phyloP scores from a whole-genome alignment of 768 basidiomycete genomes.

The Chalciporus chontae region DNA sequence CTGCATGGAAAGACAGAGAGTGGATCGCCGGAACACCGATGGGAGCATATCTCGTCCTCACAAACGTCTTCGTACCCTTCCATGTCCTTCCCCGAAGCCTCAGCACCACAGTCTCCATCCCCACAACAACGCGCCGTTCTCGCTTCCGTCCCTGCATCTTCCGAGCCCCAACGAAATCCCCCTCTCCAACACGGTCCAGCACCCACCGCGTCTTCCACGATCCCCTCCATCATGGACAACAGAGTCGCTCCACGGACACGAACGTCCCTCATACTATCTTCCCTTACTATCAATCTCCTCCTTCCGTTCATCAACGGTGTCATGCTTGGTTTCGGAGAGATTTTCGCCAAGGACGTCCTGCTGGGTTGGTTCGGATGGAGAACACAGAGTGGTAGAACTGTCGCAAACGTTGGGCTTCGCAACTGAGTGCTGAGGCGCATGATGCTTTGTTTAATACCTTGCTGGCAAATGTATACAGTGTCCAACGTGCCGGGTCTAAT shows the following conservation, averaged over 20 bases:
- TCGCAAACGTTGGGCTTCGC: slow-evolving; percentile 25
- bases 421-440: slow-evolving; percentile 10
- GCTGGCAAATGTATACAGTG: slow-evolving; percentile 2
- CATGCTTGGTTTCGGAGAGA: slow-evolving; percentile 95
- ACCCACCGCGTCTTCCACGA: slow-evolving; percentile 41
- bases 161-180: slow-evolving; percentile 17
- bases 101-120: slow-evolving; percentile 47
- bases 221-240: slow-evolving; percentile 68
- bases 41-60: slow-evolving; percentile 69
- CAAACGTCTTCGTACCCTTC: slow-evolving; percentile 73
- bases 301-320: slow-evolving; percentile 92
- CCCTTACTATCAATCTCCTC: slow-evolving; percentile 78
- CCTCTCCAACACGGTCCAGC: slow-evolving; percentile 26
- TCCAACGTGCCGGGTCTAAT: not conserved
- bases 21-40: slow-evolving; percentile 48
- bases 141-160: slow-evolving; percentile 5
- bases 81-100: slow-evolving; percentile 66
- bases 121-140: slow-evolving; percentile 23
- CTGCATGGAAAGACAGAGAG: slow-evolving; percentile 13
- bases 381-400: slow-evolving; percentile 20
- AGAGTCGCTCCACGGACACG: slow-evolving; percentile 66
- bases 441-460: not conserved
- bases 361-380: slow-evolving; percentile 50
- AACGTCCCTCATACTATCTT: slow-evolving; percentile 62
- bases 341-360: slow-evolving; percentile 80